Percentiles rank a stretch among this genome's conserved stretches.
Conservation (phyloP, 768 basidiomycete genomes). For the Xerocomellus intermedius region DNA sequence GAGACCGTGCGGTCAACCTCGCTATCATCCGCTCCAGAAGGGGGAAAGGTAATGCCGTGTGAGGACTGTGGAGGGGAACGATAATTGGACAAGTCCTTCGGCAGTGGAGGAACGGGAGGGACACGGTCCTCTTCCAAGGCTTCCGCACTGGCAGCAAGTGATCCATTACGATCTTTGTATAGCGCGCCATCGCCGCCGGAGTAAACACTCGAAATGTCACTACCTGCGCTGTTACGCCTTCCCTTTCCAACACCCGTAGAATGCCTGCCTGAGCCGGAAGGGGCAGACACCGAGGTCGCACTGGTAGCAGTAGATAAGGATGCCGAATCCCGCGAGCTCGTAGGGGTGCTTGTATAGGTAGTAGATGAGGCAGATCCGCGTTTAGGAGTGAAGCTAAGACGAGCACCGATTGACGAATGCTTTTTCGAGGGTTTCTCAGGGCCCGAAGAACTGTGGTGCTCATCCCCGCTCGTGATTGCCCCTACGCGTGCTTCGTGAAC, state of each 20-base stretch:
- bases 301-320: constrained; percentile 78
- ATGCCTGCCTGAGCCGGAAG: constrained; percentile 65
- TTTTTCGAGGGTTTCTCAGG: constrained; percentile 72
- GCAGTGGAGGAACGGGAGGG: constrained; percentile 92
- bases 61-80: constrained; percentile 67
- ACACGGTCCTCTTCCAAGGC: constrained; percentile 61
- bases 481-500: constrained; percentile 41
- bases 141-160: constrained; percentile 58
- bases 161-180: constrained; percentile 67
- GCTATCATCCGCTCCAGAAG: constrained; percentile 43
- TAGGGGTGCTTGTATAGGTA: constrained; percentile 75
- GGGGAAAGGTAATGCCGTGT: constrained; percentile 51
- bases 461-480: constrained; percentile 56
- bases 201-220: constrained; percentile 77
- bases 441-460: constrained; percentile 43
- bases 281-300: constrained; percentile 65
- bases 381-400: constrained; percentile 80
- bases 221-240: constrained; percentile 80
- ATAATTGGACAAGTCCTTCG: constrained; percentile 82
- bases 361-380: constrained; percentile 89
- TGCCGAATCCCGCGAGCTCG: constrained; percentile 86
- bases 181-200: constrained; percentile 58
- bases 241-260: constrained; percentile 59
- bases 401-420: constrained; percentile 49
- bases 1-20: constrained; percentile 49